Evolutionary conservation across 129 eudicot species (phyloP).

Genomic region (Saposhnikovia divaricata): DNA sequence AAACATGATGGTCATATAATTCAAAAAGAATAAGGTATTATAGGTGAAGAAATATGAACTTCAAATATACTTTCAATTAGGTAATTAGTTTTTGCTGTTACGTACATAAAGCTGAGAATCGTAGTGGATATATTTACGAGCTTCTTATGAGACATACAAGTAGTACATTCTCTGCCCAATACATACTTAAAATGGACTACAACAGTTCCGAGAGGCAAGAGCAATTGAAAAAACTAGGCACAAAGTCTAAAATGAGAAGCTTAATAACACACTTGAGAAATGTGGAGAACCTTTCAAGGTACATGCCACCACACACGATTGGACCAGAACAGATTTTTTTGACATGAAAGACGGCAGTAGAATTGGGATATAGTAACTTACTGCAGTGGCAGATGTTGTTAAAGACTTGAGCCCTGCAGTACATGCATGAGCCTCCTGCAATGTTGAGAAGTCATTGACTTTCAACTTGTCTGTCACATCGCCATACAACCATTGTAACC

Average conservation of each 20-base stretch:
- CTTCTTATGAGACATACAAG: neutral
- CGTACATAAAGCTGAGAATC: neutral
- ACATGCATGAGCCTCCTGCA: conserved; percentile 97
- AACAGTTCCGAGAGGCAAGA: neutral
- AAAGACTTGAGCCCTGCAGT: conserved; percentile 97
- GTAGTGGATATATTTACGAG: neutral
- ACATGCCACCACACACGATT: neutral
- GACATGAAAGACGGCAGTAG: neutral
- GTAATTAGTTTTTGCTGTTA: neutral
- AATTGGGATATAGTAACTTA: conserved; percentile 24
- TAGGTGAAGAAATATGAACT: no score
- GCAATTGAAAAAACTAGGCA: neutral
- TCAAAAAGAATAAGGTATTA: neutral
- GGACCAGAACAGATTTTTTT: neutral
- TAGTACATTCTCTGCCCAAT: neutral
- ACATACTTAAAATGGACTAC: neutral
- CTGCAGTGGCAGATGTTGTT: conserved; percentile 90
- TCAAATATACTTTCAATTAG: neutral
- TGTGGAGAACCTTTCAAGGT: neutral
- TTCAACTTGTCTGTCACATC: conserved; percentile 80
- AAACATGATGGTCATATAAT: neutral
- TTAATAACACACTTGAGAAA: neutral
- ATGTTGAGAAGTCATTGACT: conserved; percentile 84
- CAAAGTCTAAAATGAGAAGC: neutral
- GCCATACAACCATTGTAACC: conserved; percentile 79